phyloP scores from a whole-genome alignment of 768 basidiomycete genomes.

The Xerocomellus chrysenteron region DNA sequence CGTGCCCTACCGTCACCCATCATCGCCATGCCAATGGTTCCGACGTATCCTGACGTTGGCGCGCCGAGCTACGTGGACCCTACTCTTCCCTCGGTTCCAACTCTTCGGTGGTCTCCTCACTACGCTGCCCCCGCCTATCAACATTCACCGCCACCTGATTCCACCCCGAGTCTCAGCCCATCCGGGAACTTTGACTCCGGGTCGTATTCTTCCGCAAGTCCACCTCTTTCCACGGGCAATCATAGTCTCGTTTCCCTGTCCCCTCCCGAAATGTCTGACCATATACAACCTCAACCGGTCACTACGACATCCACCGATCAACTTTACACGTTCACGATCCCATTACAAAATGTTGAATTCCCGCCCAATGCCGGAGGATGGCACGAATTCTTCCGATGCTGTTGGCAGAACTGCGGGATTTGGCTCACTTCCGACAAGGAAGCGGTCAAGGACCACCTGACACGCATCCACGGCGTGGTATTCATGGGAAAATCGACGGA shows the following conservation, averaged over 20 bases:
- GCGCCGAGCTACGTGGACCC: background rate
- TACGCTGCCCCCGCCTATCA: background rate
- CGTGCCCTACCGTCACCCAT: background rate
- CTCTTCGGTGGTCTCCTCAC: background rate
- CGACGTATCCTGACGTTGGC: background rate
- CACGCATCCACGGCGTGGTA: conserved; percentile 6
- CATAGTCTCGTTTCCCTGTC: background rate
- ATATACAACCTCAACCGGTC: background rate
- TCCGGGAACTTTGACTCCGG: background rate
- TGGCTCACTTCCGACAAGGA: conserved; percentile 22
- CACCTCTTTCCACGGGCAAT: background rate
- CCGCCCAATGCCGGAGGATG: background rate
- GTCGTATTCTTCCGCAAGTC: background rate
- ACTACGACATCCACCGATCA: background rate
- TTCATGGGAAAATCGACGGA: background rate
- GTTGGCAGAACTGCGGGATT: conserved; percentile 11
- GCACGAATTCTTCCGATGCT: conserved; percentile 18
- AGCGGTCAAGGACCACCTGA: conserved; percentile 14
- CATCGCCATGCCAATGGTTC: conserved; percentile 7
- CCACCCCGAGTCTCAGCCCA: background rate
- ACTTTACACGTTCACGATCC: conserved; percentile 1
- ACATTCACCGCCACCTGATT: background rate
- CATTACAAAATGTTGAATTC: conserved; percentile 6
- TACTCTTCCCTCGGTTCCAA: background rate
- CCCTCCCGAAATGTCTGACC: background rate